phyloP scores from a whole-genome alignment of 2,329 filamentous ascomycete species.

The Shiraia bambusicola region DNA sequence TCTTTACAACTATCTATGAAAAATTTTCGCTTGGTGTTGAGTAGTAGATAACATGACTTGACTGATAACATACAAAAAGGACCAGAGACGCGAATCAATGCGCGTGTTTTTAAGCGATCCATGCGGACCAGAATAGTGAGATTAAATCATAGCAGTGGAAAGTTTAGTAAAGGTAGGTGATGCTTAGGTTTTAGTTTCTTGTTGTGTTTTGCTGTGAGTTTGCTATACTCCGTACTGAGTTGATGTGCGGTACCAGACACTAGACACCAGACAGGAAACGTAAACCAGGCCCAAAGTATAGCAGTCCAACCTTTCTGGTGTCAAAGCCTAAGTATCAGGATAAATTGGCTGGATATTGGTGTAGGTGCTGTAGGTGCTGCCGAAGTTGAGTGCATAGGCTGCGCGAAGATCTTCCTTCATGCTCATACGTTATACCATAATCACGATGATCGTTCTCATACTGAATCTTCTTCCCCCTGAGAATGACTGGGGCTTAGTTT shows the following conservation, averaged over 20 bases:
- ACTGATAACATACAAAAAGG: conserved; percentile 56
- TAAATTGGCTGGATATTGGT: conserved; percentile 54
- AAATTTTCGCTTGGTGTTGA: conserved; percentile 58
- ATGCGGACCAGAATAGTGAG: conserved; percentile 47
- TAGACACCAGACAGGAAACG: conserved; percentile 49
- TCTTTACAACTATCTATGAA: conserved; percentile 56
- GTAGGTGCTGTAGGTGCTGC: conserved; percentile 52
- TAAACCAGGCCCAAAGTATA: conserved; percentile 49
- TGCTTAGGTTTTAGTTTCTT: conserved; percentile 48
- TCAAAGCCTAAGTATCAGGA: conserved; percentile 47
- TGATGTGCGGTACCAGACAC: conserved; percentile 52
- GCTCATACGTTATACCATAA: conserved; percentile 42
- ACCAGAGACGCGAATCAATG: conserved; percentile 48
- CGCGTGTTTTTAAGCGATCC: conserved; percentile 46
- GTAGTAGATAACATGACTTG: conserved; percentile 56
- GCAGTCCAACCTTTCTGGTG: conserved; percentile 50
- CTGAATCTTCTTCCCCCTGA: conserved; percentile 37
- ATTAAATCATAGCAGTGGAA: conserved; percentile 46
- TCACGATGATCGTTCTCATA: conserved; percentile 33
- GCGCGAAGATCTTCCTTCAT: conserved; percentile 47
- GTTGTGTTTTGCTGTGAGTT: conserved; percentile 44
- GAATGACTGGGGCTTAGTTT: conserved; percentile 48
- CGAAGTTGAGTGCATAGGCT: conserved; percentile 52
- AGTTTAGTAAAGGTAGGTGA: conserved; percentile 50
- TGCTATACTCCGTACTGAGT: conserved; percentile 52